These are phyloP conservation scores for Daedalea quercina DNA, from an alignment of 768 basidiomycete genomes.

Conservation along the genomic window DNA sequence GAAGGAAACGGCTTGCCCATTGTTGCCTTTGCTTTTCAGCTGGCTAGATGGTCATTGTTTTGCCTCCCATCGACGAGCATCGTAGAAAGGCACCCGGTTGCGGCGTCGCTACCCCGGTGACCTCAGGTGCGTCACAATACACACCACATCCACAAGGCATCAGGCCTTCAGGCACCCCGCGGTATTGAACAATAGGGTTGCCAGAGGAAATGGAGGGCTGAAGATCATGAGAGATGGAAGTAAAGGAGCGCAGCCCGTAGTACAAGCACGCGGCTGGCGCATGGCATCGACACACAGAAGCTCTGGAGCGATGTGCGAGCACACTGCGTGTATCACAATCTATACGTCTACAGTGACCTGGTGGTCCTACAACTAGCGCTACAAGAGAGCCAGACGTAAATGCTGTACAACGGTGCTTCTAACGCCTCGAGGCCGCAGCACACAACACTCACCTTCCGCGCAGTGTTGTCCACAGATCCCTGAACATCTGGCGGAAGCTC, in stretches of 20 bases:
- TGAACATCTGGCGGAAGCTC: conserved; percentile 23
- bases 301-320: background rate
- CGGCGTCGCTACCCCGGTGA: background rate
- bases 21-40: background rate
- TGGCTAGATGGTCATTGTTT: background rate
- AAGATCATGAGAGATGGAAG: conserved; percentile 4
- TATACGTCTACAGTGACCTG: too few species aligned
- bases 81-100: background rate
- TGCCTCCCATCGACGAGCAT: background rate
- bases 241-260: background rate
- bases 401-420: background rate
- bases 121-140: conserved; percentile 6
- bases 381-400: background rate
- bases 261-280: background rate
- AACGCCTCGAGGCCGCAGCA: background rate
- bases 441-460: conserved; percentile 10
- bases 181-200: conserved; percentile 1
- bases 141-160: conserved; percentile 20
- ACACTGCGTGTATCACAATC: background rate
- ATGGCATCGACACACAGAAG: background rate
- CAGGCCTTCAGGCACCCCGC: conserved; percentile 9
- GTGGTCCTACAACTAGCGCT: background rate
- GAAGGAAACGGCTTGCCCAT: background rate
- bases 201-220: background rate
- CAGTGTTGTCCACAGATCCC: conserved; percentile 20